Evolutionary conservation across 495 filamentous ascomycete species (phyloP).

Genomic region (Penicillium malachiteum): DNA sequence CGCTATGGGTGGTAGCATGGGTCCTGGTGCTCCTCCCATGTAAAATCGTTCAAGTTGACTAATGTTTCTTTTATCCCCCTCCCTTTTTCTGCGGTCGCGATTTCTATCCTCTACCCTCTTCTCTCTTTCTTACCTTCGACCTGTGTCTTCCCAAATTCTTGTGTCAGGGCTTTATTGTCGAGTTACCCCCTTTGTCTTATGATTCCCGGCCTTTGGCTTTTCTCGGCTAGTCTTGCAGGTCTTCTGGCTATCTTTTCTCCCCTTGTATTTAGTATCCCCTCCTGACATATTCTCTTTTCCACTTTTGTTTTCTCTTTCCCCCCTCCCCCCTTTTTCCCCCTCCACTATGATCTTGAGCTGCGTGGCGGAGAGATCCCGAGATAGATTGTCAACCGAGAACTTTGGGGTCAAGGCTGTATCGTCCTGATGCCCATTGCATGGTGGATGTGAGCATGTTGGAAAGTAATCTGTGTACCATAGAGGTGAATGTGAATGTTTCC

Average conservation of each 20-base stretch:
- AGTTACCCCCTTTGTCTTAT: conserved; percentile 16
- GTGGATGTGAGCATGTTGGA: conserved; percentile 21
- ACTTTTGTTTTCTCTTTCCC: conserved; percentile 13
- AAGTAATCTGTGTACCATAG: conserved; percentile 37
- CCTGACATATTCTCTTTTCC: conserved; percentile 27
- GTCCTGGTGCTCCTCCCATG: conserved; percentile 32
- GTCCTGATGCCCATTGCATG: conserved; percentile 15
- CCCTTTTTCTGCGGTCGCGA: conserved; percentile 1
- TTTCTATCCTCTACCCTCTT: conserved; percentile 11
- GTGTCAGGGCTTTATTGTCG: conserved; percentile 13
- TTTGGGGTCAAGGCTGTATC: conserved; percentile 11
- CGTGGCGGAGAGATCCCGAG: conserved; percentile 18
- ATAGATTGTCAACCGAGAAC: conserved; percentile 9
- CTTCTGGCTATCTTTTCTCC: conserved; percentile 25
- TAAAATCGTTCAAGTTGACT: conserved; percentile 25
- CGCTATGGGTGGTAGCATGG: conserved; percentile 61
- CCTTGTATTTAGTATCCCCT: conserved; percentile 39
- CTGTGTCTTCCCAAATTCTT: conserved; percentile 11
- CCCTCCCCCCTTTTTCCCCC: no score
- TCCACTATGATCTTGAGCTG: conserved; percentile 11
- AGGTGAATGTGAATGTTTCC: conserved; percentile 21
- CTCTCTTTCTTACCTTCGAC: conserved; percentile 17
- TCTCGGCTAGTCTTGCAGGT: conserved; percentile 11
- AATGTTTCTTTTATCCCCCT: neutral
- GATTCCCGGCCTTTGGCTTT: conserved; percentile 17